phyloP scores from a whole-genome alignment of 164 flowering plant genomes.

The Malania oleifera region DNA sequence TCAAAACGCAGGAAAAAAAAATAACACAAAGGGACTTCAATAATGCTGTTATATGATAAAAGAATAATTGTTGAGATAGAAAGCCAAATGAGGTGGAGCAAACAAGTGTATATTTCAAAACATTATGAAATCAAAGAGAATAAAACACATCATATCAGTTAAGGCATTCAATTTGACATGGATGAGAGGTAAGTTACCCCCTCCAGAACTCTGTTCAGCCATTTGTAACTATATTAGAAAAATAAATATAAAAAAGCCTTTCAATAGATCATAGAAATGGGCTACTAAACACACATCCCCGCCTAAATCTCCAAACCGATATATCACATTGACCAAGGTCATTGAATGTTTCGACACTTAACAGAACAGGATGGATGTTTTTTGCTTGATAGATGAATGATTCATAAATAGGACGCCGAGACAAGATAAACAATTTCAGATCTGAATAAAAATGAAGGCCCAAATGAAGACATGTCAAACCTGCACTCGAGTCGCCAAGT shows the following conservation, averaged over 20 bases:
- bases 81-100: too few relatives aligned
- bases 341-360: not conserved
- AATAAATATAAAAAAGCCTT: not conserved
- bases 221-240: too few relatives aligned
- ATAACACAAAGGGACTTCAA: not conserved
- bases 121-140: too few relatives aligned
- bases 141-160: too few relatives aligned
- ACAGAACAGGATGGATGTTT: not conserved
- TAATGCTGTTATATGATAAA: too few relatives aligned
- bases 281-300: not conserved
- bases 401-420: not conserved
- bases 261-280: not conserved
- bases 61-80: too few relatives aligned
- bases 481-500: constrained; percentile 88
- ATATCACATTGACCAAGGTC: not conserved
- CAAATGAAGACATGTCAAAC: constrained; percentile 24
- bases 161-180: not conserved
- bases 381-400: not conserved
- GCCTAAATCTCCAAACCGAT: not conserved
- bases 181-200: not conserved
- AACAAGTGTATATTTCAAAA: too few relatives aligned
- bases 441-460: not conserved
- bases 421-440: not conserved
- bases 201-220: not conserved
- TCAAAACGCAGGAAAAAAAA: not conserved